Evolutionary conservation across 352 stramenopile genomes (phyloP), one percentile per base, ranked within the genome.

Genomic region (Globisporangium camurandrum): DNA sequence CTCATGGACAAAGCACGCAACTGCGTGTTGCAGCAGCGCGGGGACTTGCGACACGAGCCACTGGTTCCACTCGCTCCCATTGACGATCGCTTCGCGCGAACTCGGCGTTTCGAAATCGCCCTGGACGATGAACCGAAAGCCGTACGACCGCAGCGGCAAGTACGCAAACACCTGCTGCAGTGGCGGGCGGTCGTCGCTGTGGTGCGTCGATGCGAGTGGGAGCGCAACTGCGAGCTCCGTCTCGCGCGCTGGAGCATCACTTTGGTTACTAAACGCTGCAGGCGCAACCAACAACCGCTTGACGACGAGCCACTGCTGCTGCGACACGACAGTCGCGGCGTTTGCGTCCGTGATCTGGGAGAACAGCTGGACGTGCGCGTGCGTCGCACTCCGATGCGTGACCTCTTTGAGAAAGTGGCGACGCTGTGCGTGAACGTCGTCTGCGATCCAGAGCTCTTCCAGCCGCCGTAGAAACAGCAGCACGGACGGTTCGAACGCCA

Each of bases 31-130:
- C 37, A 94, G 55, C 2, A 95, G 62, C 2, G 54, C 40, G 2
- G 85, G 76, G 27, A 88, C 70, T 28, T 84, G 75, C 9, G 78
- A 71, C 14, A 93, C 64, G 16, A 95, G 75, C 81, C 80, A 93
- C 57, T 92, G 80, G 45, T 95, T 95, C 85, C 85, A 95, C 37
- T 86, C 75, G 51, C 78, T 92, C 3, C 80, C 76, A 39, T 84
- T 88, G 14, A 71, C 72, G 23, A 95, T 85, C 9, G 83, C 79
- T 49, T 95, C 85, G 27, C 85, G 73, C 22, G 80, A 94, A 44
- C 83, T 93, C 14, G 83, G 76, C 1, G 94, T 75, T 45, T 93
- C 76, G 57, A 93, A 95, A 43, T 95, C 79, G 33, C 71, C 83
- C 27, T 95, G 85, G 9, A 95, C 26, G 30, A 95, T 87, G 68